Percentiles rank a stretch among this genome's conserved stretches.
These are phyloP conservation scores for Claviceps arundinis DNA, from an alignment of 2,329 filamentous ascomycete species.

Conservation along the genomic window DNA sequence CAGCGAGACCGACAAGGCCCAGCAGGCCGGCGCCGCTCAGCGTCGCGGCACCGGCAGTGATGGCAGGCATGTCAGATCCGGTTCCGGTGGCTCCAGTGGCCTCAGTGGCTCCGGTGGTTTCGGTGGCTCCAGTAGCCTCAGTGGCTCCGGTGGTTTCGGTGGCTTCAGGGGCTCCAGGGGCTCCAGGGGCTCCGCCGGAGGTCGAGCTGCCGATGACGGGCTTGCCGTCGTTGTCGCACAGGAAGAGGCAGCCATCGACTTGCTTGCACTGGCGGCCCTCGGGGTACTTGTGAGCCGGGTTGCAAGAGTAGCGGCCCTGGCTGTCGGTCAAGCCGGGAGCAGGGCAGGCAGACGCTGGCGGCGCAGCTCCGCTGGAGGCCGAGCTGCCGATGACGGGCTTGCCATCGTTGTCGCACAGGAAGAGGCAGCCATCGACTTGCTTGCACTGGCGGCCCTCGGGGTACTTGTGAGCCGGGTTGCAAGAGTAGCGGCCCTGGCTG, in stretches of 20 bases:
- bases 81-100: too few species aligned
- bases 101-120: too few species aligned
- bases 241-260: constrained; percentile 9
- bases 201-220: background rate
- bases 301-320: constrained; percentile 11
- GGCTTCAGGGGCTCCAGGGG: too few species aligned
- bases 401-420: constrained; percentile 3
- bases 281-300: constrained; percentile 11
- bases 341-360: background rate
- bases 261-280: constrained; percentile 8
- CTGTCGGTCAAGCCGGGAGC: constrained; percentile 3
- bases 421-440: constrained; percentile 8
- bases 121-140: too few species aligned
- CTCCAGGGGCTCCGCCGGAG: too few species aligned
- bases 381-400: constrained; percentile 1
- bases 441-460: constrained; percentile 10
- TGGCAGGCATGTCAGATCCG: too few species aligned
- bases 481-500: constrained; percentile 9
- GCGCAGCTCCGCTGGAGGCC: background rate
- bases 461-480: constrained; percentile 12
- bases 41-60: background rate
- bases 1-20: background rate
- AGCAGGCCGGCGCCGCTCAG: background rate
- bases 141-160: too few species aligned
- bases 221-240: constrained; percentile 2